Evolutionary conservation across 768 basidiomycete genomes (phyloP), one percentile per base, ranked within the genome.

Genomic region (Hypsizygus marmoreus): DNA sequence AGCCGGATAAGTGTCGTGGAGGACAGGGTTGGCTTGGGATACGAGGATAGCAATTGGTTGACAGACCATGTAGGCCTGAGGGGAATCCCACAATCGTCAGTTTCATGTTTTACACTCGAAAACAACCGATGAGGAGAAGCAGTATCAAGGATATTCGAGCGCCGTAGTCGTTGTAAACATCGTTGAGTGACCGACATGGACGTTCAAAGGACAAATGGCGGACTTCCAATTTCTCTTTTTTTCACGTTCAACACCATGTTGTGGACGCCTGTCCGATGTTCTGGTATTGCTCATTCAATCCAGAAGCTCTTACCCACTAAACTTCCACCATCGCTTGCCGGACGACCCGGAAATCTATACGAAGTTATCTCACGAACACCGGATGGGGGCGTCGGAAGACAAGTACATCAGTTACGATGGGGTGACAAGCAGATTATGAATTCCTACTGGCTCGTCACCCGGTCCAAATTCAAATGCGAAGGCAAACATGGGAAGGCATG

Each of bases 401-500:
- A 70, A 45, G 79, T 93, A 1, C 73, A 86, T 64, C 91, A 93
- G 63, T 72, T 71, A 41, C 77, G 91, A 49, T 93, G 91, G 91
- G 66, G 71, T 23, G 59, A 67, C 23, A 91, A 91, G 66, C 74
- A 79, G 14, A 86, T 91, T 50, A 53, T 62, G 37, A 73, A 78
- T 31, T 86, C 79, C 46, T 90, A 81, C 61, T 93, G 91, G 91
- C 63, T 78, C 26, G 76, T 93, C 31, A 91, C 89, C 3, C 73
- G 77, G 57, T 76, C 86, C 24, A 69, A 72, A 50, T 80, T 91
- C 61, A 93, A 91, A 64, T 70, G 72, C 32, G 82, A 83, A 53
- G 89, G 89, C 20, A 72, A 64, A 20, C 86, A 91, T 55, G 91
- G 91, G 2, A 91, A 84, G 63, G 90, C 80, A 13, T 93, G 91